phyloP scores from a whole-genome alignment of 257 asterid genomes.

The Solanum appendiculatum region DNA sequence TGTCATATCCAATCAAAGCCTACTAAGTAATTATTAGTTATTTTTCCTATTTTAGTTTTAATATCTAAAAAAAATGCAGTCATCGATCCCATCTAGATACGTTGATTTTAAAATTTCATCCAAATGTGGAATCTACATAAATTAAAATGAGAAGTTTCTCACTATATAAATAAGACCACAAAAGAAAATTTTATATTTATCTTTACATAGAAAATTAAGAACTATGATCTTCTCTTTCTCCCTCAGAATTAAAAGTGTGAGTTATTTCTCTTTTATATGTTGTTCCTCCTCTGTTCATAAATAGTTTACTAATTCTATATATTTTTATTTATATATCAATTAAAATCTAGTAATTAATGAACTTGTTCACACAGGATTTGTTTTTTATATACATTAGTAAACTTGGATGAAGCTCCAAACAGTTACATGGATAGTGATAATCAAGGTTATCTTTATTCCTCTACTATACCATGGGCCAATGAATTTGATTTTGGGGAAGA shows the following conservation, averaged over 20 bases:
- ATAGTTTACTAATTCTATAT: no score
- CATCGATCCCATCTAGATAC: not conserved
- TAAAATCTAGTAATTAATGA: no score
- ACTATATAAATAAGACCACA: not conserved
- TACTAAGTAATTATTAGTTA: no score
- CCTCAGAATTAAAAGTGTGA: not conserved
- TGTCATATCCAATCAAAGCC: no score
- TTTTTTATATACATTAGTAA: not conserved
- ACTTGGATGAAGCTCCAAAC: not conserved
- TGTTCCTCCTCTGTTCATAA: not conserved
- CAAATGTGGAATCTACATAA: not conserved
- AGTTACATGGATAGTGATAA: not conserved
- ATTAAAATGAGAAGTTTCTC: not conserved
- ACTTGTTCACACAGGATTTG: not conserved
- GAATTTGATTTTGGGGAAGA: not conserved
- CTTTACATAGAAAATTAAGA: not conserved
- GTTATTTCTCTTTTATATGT: not conserved
- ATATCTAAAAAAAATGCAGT: not conserved
- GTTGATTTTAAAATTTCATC: not conserved
- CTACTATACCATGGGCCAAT: not conserved
- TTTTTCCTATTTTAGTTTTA: no score
- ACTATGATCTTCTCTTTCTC: not conserved
- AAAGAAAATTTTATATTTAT: not conserved
- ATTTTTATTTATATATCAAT: no score
- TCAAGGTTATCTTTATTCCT: not conserved